Evolutionary conservation across 1,284 basidiomycete species (phyloP), one percentile per base, ranked within the genome.

Genomic region (Heimioporus retisporus): DNA sequence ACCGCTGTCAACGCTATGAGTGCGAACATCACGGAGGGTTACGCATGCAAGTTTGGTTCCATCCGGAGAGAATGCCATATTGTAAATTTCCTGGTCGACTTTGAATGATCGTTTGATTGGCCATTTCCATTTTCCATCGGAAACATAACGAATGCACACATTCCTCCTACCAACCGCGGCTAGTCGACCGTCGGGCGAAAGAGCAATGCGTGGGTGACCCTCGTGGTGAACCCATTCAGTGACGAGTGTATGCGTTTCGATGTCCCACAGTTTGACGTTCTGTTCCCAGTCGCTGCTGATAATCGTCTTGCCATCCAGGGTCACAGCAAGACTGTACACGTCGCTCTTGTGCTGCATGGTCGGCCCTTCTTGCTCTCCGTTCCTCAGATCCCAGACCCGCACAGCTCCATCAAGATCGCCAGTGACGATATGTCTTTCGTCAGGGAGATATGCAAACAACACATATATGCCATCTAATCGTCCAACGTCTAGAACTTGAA

Each of bases 151-250:
- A 40, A 40, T 40, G 10, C 7, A 40, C 35, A 40, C 35, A 11
- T 40, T 40, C 35, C 35, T 40, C 35, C 35, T 40, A 40, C 35
- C 35, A 11, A 40, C 18, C 40, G 56, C 65, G n/a, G 60, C 15
- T 11, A 62, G 23, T 23, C 15, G 56, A 43, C 31, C 61, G 35
- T 70, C 61, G 19, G 57, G 59, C 2, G 69, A 70, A 56, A 68
- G 40, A 10, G 68, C 53, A 19, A 70, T 23, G 11, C 35, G 3
- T 40, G 35, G 8, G 35, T 13, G 35, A 40, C 35, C 35, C 35
- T 40, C 35, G 8, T 40, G 35, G 44, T 23, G 19, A 1, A 44
- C 6, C 5, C 7, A 46, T 2, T 57, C 44, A 2, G 56, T 15
- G 31, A 58, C 53, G 15, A 1, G 40, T 54, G 15, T 40, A 15